phyloP scores from a whole-genome alignment of 257 asterid genomes.

The Fraxinus anomala region DNA sequence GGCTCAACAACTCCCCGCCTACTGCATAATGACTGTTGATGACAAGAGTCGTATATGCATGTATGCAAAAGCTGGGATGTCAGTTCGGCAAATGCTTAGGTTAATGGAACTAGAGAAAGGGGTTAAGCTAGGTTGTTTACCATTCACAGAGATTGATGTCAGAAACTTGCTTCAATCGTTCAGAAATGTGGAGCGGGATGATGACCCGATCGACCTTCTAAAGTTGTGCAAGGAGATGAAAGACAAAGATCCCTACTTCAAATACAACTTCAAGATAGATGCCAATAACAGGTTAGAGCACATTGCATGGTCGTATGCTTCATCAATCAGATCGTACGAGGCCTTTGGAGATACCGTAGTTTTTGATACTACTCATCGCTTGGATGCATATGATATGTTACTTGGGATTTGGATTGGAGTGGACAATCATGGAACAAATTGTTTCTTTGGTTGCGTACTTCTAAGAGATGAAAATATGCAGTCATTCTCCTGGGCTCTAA shows the following conservation, averaged over 20 bases:
- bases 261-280: constrained; percentile 45
- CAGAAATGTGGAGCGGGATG: constrained; percentile 48
- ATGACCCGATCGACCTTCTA: constrained; percentile 57
- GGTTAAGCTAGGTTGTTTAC: constrained; percentile 57
- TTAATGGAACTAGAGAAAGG: constrained; percentile 65
- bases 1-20: constrained; percentile 42
- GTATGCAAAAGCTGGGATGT: constrained; percentile 67
- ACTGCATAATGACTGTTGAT: constrained; percentile 50
- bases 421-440: constrained; percentile 56
- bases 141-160: constrained; percentile 61
- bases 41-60: constrained; percentile 59
- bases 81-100: constrained; percentile 63
- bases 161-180: constrained; percentile 58
- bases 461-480: constrained; percentile 64
- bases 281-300: constrained; percentile 56
- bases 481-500: constrained; percentile 66
- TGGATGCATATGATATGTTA: constrained; percentile 62
- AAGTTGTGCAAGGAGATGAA: constrained; percentile 59
- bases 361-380: constrained; percentile 56
- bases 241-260: constrained; percentile 54
- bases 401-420: constrained; percentile 69
- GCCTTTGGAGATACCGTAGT: constrained; percentile 58
- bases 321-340: constrained; percentile 48
- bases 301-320: constrained; percentile 59
- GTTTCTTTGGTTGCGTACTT: constrained; percentile 65